A percentile compares a stretch with the other conserved stretches of the same genome.
Conservation (phyloP, 2,329 filamentous ascomycete genomes). For the Talaromyces marneffei region DNA sequence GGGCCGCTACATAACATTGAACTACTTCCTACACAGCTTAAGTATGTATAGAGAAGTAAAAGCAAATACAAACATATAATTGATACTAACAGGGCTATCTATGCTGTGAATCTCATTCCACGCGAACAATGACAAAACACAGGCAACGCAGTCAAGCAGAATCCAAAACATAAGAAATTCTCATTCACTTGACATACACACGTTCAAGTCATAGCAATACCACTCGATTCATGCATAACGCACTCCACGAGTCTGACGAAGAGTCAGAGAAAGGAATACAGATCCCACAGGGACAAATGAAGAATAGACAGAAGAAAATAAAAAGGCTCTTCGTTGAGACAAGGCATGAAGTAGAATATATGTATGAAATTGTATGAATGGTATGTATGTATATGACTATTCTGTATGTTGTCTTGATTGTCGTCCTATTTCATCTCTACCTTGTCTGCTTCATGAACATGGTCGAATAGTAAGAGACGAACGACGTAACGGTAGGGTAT, state of each 20-base stretch:
- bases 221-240: not conserved
- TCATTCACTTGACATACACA: not conserved
- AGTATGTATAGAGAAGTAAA: not conserved
- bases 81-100: not conserved
- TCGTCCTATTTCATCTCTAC: conserved; percentile 6
- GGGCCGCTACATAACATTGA: not conserved
- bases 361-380: conserved; percentile 2
- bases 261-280: not conserved
- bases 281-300: not conserved
- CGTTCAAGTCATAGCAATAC: not conserved
- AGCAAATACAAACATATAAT: not conserved
- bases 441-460: conserved; percentile 7
- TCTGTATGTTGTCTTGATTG: conserved; percentile 2
- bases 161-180: not conserved
- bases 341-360: not conserved
- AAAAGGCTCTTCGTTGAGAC: not conserved
- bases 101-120: not conserved
- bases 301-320: not conserved
- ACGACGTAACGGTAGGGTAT: conserved; percentile 5
- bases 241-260: not conserved
- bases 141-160: not conserved
- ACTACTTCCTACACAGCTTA: not conserved
- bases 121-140: not conserved
- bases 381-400: conserved; percentile 2
- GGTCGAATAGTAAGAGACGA: not conserved